Base-by-base conservation (phyloP, 2,329 filamentous ascomycete species). In the Aspergillus tubingensis region DNA sequence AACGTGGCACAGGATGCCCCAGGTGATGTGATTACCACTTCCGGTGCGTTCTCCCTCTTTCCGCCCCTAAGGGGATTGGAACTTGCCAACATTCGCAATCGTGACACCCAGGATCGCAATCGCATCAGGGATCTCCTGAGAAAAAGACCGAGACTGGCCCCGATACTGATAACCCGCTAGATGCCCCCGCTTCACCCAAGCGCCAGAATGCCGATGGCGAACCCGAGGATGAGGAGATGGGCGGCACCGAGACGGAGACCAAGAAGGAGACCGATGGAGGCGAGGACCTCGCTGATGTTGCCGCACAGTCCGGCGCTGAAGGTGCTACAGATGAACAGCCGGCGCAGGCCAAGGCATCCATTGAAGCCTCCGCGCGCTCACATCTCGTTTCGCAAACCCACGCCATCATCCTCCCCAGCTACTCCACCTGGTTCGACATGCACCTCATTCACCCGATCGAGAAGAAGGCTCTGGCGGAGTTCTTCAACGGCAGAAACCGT, bases 351-450 rank as follows among this genome's bases (percentile, higher is more conserved):
- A 97, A 96, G 78, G 86, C 92, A 57, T 86, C 86, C 3, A 82
- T 93, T 59, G 93, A 97, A 80, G 88, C 90, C 47, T 89, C 92
- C 3, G 96, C 95, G 54, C 91, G 94, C 66, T 91, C 94, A 68
- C 93, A 98, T 72, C 87, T 99, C 58, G 91, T 96, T 63, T 88
- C 91, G 13, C 95, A 99, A 79, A 96, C 92, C 44, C 94, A 97
- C 74, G 89, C 93, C 63, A 98, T 98, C 72, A 93, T 99, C 64
- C 86, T 99, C 21, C 95, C 95, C 21, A 98, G 94, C 76, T 99
- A 99, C 79, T 96, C 92, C 74, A 95, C 91, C 13, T 99, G 95
- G 95, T 99, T 99, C 76, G 95, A 99, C 78, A 97, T 99, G 94
- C 91, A 93, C 75, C 84, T 86, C 53, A 90, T 99, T 72, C 91